Conservation (phyloP, 139 green algal species). For the Chlamydomonas sp. region DNA sequence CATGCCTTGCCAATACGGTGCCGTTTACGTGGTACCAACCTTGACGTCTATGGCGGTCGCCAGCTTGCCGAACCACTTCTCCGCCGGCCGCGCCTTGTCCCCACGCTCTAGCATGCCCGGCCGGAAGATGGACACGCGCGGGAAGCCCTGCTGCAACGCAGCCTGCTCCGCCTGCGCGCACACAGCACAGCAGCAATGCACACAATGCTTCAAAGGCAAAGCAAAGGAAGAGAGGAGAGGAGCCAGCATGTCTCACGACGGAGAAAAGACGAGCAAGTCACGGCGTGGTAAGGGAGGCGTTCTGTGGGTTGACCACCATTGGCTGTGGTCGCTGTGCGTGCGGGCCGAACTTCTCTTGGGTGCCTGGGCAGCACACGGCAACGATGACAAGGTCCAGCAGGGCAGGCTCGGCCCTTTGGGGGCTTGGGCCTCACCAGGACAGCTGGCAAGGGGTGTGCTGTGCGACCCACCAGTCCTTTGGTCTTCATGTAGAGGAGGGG, state of each 20-base stretch:
- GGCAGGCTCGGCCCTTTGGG: background rate
- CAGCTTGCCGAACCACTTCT: slow-evolving; percentile 14
- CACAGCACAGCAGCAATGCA: background rate
- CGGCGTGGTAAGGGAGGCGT: too few species aligned
- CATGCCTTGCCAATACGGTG: background rate
- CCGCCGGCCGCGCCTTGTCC: slow-evolving; percentile 25
- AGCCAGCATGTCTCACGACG: background rate
- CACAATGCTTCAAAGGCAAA: background rate
- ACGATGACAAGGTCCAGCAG: background rate
- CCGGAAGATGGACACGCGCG: slow-evolving; percentile 43
- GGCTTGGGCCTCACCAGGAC: background rate
- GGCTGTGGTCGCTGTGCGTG: too few species aligned
- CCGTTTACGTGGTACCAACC: background rate
- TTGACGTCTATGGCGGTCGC: background rate
- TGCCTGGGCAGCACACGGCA: too few species aligned
- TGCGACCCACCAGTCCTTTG: slow-evolving; percentile 42
- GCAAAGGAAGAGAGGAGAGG: too few species aligned
- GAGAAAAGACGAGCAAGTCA: too few species aligned
- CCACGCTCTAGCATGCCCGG: slow-evolving; percentile 47
- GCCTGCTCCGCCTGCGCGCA: slow-evolving; percentile 49
- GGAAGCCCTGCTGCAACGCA: slow-evolving; percentile 42
- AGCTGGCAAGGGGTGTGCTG: too few species aligned
- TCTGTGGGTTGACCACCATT: too few species aligned
- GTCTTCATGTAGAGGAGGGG: slow-evolving; percentile 49
- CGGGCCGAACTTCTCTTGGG: too few species aligned